A percentile compares a stretch with the other conserved stretches of the same genome.
Conservation (phyloP, 2,329 filamentous ascomycete genomes). For the Colletotrichum sp. region DNA sequence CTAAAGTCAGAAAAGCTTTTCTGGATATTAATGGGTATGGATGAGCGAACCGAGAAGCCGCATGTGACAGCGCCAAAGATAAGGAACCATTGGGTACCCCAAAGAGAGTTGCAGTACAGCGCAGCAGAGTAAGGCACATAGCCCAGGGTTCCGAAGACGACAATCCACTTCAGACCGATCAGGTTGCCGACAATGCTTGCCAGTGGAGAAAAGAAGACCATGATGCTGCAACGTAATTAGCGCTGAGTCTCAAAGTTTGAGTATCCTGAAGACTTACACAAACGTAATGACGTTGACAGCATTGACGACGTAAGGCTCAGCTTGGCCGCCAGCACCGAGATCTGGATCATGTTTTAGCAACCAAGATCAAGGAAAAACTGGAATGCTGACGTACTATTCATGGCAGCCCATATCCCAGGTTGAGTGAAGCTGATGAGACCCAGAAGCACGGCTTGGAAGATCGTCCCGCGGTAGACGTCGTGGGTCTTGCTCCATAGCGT, state of each 20-base stretch:
- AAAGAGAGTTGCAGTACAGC: constrained; percentile 8
- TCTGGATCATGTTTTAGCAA: background rate
- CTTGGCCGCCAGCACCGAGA: constrained; percentile 5
- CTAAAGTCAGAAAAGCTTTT: background rate
- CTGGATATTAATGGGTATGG: fast-evolving
- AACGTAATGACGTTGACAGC: constrained; percentile 6
- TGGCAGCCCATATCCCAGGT: constrained; percentile 44
- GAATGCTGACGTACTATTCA: background rate
- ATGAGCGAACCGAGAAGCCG: background rate
- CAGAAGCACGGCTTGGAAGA: constrained; percentile 50
- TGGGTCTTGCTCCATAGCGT: background rate
- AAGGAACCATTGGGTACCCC: constrained; percentile 11
- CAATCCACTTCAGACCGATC: constrained; percentile 13
- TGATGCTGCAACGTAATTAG: background rate
- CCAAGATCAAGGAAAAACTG: no score
- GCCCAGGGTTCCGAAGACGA: background rate
- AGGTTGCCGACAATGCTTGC: constrained; percentile 8
- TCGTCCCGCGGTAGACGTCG: constrained; percentile 42
- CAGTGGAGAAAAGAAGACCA: background rate
- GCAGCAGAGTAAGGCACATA: constrained; percentile 11
- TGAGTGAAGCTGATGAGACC: constrained; percentile 49
- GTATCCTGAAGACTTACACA: background rate
- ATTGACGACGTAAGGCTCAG: constrained; percentile 8
- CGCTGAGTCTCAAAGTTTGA: fast-evolving
- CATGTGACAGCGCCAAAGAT: constrained; percentile 5